Evolutionary conservation across 2,329 filamentous ascomycete genomes (phyloP).

Genomic region (Phaeosphaeriaceae sp.): DNA sequence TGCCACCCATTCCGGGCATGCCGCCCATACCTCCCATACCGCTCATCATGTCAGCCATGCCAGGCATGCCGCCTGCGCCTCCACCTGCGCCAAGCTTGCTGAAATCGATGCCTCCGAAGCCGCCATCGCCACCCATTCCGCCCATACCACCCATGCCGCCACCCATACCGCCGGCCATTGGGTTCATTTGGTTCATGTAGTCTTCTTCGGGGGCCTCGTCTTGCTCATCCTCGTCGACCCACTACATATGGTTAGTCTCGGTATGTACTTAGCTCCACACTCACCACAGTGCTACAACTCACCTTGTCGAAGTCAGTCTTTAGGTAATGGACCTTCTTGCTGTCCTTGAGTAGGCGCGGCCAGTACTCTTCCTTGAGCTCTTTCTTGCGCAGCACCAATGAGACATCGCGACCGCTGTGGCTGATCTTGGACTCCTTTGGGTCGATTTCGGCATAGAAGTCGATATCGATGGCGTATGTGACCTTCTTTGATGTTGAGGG

Average conservation of each 20-base stretch:
- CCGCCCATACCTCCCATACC: conserved; percentile 37
- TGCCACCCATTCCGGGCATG: conserved; percentile 32
- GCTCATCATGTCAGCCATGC: conserved; percentile 41
- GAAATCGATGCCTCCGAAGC: conserved; percentile 91
- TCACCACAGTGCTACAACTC: conserved; percentile 32
- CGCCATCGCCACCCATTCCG: conserved; percentile 58
- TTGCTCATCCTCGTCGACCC: conserved; percentile 99
- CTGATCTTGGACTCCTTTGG: conserved; percentile 80
- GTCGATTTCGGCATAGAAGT: conserved; percentile 92
- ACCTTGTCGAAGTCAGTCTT: conserved; percentile 99
- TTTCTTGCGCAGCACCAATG: conserved; percentile 96
- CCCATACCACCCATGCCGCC: conserved; percentile 36
- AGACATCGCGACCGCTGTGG: conserved; percentile 86
- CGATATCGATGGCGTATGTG: conserved; percentile 83
- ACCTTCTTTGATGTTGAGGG: conserved; percentile 83
- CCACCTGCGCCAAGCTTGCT: conserved; percentile 73
- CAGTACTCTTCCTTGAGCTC: conserved; percentile 93
- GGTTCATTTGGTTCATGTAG: conserved; percentile 58
- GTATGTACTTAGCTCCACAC: background rate
- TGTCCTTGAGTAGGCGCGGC: conserved; percentile 91
- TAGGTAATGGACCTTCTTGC: conserved; percentile 89
- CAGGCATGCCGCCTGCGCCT: conserved; percentile 54
- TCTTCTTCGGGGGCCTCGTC: conserved; percentile 83
- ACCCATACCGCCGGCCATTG: conserved; percentile 56
- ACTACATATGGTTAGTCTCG: conserved; percentile 55